Percentiles rank a stretch among this genome's conserved stretches.
These are phyloP conservation scores for Pyrenopolyporus hunteri DNA, from an alignment of 495 filamentous ascomycete genomes.

Conservation along the genomic window DNA sequence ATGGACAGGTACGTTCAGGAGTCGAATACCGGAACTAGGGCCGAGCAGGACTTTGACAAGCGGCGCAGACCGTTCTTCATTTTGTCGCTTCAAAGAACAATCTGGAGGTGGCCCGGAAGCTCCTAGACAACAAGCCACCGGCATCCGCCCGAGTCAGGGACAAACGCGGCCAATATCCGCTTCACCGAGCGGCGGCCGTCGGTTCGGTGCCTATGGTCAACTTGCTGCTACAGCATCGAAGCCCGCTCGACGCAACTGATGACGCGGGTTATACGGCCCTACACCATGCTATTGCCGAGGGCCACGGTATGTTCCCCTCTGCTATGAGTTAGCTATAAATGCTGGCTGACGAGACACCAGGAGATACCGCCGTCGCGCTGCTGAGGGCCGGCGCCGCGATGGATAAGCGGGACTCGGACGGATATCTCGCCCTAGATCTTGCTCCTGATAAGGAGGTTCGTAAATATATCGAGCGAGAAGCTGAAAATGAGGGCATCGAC, in stretches of 20 bases:
- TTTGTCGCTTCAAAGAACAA: conserved; percentile 90
- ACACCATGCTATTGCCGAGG: conserved; percentile 93
- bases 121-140: conserved; percentile 70
- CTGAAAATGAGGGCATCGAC: conserved; percentile 87
- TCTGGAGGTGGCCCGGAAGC: conserved; percentile 76
- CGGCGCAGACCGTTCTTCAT: conserved; percentile 78
- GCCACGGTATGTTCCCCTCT: conserved; percentile 64
- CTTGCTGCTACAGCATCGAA: conserved; percentile 75
- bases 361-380: conserved; percentile 81
- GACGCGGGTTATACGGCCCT: conserved; percentile 81
- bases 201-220: conserved; percentile 84
- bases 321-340: background rate
- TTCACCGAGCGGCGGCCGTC: conserved; percentile 90
- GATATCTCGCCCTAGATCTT: conserved; percentile 74
- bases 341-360: conserved; percentile 30
- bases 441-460: conserved; percentile 75
- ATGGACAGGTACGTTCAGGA: conserved; percentile 59
- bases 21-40: background rate
- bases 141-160: conserved; percentile 87
- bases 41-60: background rate
- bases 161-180: conserved; percentile 77
- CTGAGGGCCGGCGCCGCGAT: conserved; percentile 84
- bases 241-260: conserved; percentile 89
- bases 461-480: conserved; percentile 77
- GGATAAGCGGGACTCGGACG: conserved; percentile 78